phyloP scores from a whole-genome alignment of 1,284 basidiomycete species.

The Fistulinella cinereoalba region DNA sequence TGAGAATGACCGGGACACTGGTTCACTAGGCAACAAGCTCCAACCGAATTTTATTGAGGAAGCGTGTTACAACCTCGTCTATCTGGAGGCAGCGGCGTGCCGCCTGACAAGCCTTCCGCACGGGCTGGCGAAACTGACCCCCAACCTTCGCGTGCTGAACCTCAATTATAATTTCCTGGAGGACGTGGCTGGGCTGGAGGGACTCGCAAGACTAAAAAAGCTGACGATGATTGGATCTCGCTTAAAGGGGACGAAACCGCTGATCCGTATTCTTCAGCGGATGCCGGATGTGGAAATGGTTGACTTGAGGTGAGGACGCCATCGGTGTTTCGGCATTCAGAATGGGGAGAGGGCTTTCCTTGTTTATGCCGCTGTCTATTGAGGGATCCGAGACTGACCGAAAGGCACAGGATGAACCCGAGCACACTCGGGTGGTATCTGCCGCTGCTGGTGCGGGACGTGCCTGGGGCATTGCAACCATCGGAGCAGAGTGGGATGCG shows the following conservation, averaged over 20 bases:
- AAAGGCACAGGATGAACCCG: constrained; percentile 79
- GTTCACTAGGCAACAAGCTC: constrained; percentile 47
- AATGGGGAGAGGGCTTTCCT: neutral
- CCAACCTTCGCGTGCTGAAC: constrained; percentile 91
- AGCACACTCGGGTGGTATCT: constrained; percentile 94
- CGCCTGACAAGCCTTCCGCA: constrained; percentile 74
- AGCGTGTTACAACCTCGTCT: constrained; percentile 84
- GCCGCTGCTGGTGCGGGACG: constrained; percentile 72
- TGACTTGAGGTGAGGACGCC: constrained; percentile 76
- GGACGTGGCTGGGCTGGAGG: constrained; percentile 65
- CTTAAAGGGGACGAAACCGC: constrained; percentile 64
- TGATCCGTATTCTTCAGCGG: constrained; percentile 68
- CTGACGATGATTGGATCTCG: constrained; percentile 84
- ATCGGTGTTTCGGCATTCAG: constrained; percentile 14
- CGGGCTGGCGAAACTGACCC: constrained; percentile 64
- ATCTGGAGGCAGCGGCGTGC: constrained; percentile 92
- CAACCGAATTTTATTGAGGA: constrained; percentile 48
- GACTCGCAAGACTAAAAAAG: constrained; percentile 76
- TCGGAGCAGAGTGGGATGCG: constrained; percentile 42
- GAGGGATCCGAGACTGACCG: constrained; percentile 29
- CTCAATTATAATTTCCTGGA: constrained; percentile 93
- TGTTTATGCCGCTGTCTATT: constrained; percentile 1
- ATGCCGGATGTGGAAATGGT: constrained; percentile 82
- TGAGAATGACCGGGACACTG: constrained; percentile 7
- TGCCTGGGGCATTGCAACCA: constrained; percentile 64